These are phyloP conservation scores for Penicillium sp. DNA, from an alignment of 2,329 filamentous ascomycete species.

Conservation along the genomic window DNA sequence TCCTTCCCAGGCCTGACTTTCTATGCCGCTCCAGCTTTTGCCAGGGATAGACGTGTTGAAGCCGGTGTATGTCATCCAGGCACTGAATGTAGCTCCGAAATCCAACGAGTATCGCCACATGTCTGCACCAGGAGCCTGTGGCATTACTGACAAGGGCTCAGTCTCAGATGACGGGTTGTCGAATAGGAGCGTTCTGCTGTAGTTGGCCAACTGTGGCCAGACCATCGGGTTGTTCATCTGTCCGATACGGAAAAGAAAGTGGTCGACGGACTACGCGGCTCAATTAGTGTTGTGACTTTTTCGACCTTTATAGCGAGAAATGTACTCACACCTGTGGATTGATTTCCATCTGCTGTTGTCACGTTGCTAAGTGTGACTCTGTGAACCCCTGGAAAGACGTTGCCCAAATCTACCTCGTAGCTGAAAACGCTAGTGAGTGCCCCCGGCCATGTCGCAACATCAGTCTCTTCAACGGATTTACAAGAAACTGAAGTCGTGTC, in stretches of 20 bases:
- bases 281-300: constrained; percentile 2
- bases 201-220: constrained; percentile 49
- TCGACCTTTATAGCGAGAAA: background rate
- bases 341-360: constrained; percentile 32
- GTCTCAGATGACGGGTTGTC: constrained; percentile 29
- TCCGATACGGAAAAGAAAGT: constrained; percentile 55
- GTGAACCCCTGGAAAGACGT: constrained; percentile 44
- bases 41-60: constrained; percentile 42
- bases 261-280: constrained; percentile 43
- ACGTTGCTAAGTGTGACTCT: constrained; percentile 50
- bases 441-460: constrained; percentile 51
- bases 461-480: constrained; percentile 29
- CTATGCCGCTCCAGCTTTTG: constrained; percentile 51
- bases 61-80: constrained; percentile 50
- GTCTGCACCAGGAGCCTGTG: constrained; percentile 53
- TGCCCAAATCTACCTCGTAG: constrained; percentile 5
- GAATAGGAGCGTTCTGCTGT: constrained; percentile 47
- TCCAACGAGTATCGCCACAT: constrained; percentile 55
- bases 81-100: constrained; percentile 52
- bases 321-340: constrained; percentile 35
- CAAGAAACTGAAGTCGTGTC: constrained; percentile 42
- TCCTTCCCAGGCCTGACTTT: constrained; percentile 52
- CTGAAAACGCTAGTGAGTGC: constrained; percentile 49
- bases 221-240: constrained; percentile 51
- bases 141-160: constrained; percentile 43